Evolutionary conservation across 2,329 filamentous ascomycete species (phyloP).

Genomic region (Hymenoscyphus salicellus): DNA sequence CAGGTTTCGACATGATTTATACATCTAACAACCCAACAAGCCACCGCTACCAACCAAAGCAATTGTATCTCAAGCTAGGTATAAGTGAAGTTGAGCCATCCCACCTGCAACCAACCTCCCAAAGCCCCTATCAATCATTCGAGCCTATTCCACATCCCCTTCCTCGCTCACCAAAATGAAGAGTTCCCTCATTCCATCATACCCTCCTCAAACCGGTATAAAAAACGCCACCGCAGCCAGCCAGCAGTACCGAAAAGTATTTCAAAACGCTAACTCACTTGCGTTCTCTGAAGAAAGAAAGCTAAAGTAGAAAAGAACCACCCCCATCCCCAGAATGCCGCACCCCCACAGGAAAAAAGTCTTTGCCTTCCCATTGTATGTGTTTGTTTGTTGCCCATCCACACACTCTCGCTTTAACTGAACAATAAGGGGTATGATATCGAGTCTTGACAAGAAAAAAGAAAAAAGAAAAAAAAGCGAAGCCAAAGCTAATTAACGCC

Average conservation of each 20-base stretch:
- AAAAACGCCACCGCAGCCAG: constrained; percentile 7
- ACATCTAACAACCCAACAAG: too few species aligned
- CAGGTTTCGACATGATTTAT: too few species aligned
- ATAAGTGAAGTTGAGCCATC: too few species aligned
- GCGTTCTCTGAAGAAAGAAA: background rate
- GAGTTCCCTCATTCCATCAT: too few species aligned
- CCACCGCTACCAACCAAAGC: too few species aligned
- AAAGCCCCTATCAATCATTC: too few species aligned
- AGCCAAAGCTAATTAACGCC: constrained; percentile 2
- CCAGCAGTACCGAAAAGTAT: background rate
- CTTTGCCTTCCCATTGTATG: background rate
- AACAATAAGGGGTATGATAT: constrained; percentile 11
- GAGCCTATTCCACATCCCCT: too few species aligned
- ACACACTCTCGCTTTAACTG: background rate
- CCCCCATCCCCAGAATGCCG: background rate
- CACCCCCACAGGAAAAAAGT: background rate
- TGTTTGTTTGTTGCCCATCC: background rate
- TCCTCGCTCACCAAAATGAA: too few species aligned
- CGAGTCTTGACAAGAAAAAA: background rate
- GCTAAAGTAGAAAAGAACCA: background rate
- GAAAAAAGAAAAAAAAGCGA: background rate
- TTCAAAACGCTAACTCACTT: background rate
- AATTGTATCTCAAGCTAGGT: too few species aligned
- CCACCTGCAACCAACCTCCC: too few species aligned
- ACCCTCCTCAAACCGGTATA: background rate